Conservation (phyloP, 2,329 filamentous ascomycete genomes). For the Aspergillus sp. region DNA sequence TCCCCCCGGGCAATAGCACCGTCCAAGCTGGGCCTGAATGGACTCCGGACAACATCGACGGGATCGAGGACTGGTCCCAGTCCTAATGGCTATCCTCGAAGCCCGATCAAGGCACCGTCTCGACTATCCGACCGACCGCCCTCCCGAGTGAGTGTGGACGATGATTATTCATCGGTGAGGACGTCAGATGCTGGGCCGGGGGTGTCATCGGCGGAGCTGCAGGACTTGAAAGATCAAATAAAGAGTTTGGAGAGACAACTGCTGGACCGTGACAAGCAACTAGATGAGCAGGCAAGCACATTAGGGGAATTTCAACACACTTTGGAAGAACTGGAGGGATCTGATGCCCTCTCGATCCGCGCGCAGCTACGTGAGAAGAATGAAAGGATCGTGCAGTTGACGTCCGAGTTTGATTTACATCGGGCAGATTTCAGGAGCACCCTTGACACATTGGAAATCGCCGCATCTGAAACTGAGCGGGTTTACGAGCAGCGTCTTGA, state of each 20-base stretch:
- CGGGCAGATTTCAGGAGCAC: constrained; percentile 94
- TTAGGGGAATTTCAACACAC: constrained; percentile 87
- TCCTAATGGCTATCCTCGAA: constrained; percentile 43
- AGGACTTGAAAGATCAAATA: constrained; percentile 63
- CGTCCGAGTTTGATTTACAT: constrained; percentile 89
- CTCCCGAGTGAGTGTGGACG: constrained; percentile 35
- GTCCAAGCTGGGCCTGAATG: constrained; percentile 49
- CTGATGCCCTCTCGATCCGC: constrained; percentile 71
- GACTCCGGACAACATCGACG: constrained; percentile 54
- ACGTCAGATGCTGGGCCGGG: constrained; percentile 25
- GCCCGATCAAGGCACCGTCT: constrained; percentile 34
- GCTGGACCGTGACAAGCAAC: constrained; percentile 76
- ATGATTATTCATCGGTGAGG: constrained; percentile 27
- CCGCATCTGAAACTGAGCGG: constrained; percentile 86
- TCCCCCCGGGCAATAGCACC: constrained; percentile 65
- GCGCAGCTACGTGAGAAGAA: constrained; percentile 90
- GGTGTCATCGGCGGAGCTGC: constrained; percentile 22
- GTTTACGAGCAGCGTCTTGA: constrained; percentile 70
- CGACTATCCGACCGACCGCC: constrained; percentile 34
- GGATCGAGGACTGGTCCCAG: constrained; percentile 20
- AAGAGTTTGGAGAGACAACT: constrained; percentile 68
- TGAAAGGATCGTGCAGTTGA: constrained; percentile 90
- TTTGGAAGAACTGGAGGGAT: constrained; percentile 75
- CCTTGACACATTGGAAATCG: constrained; percentile 92
- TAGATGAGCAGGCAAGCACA: constrained; percentile 81